A percentile compares a stretch with the other conserved stretches of the same genome.
phyloP scores from a whole-genome alignment of 768 basidiomycete species.

The Rhizopogon vinicolor region DNA sequence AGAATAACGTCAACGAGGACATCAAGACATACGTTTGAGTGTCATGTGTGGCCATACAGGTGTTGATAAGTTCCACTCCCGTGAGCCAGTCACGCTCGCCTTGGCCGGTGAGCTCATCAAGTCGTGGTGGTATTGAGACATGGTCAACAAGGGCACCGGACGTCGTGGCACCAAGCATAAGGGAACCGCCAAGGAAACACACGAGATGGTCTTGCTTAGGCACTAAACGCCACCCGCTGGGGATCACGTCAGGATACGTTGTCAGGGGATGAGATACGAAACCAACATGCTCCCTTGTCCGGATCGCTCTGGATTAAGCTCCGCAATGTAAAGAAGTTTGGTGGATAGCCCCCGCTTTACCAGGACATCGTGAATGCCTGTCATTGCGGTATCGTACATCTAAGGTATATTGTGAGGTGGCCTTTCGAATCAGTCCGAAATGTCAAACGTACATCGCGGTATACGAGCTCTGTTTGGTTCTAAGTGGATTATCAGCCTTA shows the following conservation, averaged over 20 bases:
- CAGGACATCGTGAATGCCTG: conserved; percentile 71
- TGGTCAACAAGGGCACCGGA: conserved; percentile 47
- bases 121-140: conserved; percentile 65
- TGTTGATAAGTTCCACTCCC: conserved; percentile 77
- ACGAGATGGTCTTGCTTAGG: conserved; percentile 96
- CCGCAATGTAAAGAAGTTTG: conserved; percentile 73
- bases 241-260: not conserved
- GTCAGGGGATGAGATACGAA: not conserved
- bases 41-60: conserved; percentile 83
- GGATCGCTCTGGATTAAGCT: conserved; percentile 61
- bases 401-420: conserved; percentile 24
- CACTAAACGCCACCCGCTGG: conserved; percentile 60
- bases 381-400: conserved; percentile 91
- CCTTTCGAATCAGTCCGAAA: not conserved
- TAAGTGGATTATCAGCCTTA: conserved; percentile 20
- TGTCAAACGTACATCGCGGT: conserved; percentile 55
- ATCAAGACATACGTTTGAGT: conserved; percentile 64
- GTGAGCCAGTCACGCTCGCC: conserved; percentile 79
- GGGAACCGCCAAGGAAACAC: conserved; percentile 90
- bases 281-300: conserved; percentile 30
- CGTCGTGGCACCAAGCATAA: conserved; percentile 84
- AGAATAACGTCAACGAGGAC: not conserved
- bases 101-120: conserved; percentile 52
- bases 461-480: conserved; percentile 73
- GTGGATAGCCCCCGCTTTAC: conserved; percentile 56